Evolutionary conservation across 192 early-diverging fungal species (phyloP).

Genomic region (Backusella circina): DNA sequence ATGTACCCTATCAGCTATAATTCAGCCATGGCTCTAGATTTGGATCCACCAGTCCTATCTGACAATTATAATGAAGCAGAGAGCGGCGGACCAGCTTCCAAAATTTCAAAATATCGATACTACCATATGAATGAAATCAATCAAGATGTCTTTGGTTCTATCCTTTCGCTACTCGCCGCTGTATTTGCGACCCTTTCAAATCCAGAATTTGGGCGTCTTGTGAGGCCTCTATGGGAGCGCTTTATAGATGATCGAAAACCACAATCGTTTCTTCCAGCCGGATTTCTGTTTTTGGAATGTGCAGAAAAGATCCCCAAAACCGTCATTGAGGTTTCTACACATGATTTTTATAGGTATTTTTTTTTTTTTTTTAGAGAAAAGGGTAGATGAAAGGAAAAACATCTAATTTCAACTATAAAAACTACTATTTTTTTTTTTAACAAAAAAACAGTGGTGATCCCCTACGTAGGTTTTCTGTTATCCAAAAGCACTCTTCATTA

Average conservation of each 20-base stretch:
- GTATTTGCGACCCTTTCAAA: constrained; percentile 41
- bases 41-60: neutral
- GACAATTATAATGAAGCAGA: neutral
- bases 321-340: constrained; percentile 35
- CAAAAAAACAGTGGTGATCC: constrained; percentile 40
- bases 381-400: neutral
- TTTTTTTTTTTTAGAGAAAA: neutral
- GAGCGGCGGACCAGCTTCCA: neutral
- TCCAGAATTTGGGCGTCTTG: constrained; percentile 38
- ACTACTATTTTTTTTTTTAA: neutral
- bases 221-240: constrained; percentile 43
- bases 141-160: constrained; percentile 40
- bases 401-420: neutral
- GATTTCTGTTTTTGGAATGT: constrained; percentile 56
- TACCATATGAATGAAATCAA: constrained; percentile 34
- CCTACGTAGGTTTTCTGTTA: constrained; percentile 28
- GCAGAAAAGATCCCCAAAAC: constrained; percentile 46
- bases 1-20: constrained; percentile 7
- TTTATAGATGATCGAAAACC: constrained; percentile 44
- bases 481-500: constrained; percentile 41
- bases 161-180: constrained; percentile 47
- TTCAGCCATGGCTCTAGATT: neutral
- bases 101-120: constrained; percentile 27
- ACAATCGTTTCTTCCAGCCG: constrained; percentile 37
- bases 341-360: constrained; percentile 48